phyloP scores from a whole-genome alignment of 345 rosid genomes.

The Aquilaria yunnanensis region DNA sequence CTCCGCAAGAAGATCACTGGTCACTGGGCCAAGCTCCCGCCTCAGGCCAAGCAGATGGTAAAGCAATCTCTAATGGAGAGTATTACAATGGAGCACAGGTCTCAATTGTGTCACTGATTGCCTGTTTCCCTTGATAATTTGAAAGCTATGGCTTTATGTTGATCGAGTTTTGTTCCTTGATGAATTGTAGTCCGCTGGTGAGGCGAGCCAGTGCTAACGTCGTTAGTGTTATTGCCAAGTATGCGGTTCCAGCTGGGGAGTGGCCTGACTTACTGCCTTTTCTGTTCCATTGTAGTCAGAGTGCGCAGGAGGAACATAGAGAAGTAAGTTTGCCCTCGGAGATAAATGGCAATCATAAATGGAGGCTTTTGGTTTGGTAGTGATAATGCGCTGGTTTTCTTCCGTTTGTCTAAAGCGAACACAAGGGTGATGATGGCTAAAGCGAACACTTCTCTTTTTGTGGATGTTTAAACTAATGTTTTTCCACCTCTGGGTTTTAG shows the following conservation, averaged over 20 bases:
- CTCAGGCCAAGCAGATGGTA: slow-evolving; percentile 71
- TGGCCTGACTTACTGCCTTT: slow-evolving; percentile 93
- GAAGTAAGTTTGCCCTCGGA: slow-evolving; percentile 46
- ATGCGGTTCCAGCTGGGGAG: slow-evolving; percentile 93
- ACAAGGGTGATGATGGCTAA: too few species aligned
- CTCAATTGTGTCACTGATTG: neutral
- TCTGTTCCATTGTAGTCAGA: slow-evolving; percentile 92
- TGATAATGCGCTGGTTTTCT: neutral
- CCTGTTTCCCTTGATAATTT: neutral
- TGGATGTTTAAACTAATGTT: neutral
- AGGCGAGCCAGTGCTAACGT: slow-evolving; percentile 98
- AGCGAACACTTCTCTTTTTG: neutral
- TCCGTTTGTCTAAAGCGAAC: too few species aligned
- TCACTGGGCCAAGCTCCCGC: slow-evolving; percentile 95
- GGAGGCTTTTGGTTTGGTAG: neutral
- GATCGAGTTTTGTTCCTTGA: neutral
- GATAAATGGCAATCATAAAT: neutral
- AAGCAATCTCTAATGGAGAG: slow-evolving; percentile 89
- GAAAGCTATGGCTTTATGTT: neutral
- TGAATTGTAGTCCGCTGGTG: slow-evolving; percentile 60
- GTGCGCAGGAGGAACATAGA: slow-evolving; percentile 93
- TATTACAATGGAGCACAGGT: slow-evolving; percentile 95
- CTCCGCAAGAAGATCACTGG: slow-evolving; percentile 98
- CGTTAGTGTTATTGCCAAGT: slow-evolving; percentile 88
- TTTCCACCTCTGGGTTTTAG: too few species aligned